Conservation (phyloP, 2,329 filamentous ascomycete genomes). For the Fonsecaea pedrosoi region DNA sequence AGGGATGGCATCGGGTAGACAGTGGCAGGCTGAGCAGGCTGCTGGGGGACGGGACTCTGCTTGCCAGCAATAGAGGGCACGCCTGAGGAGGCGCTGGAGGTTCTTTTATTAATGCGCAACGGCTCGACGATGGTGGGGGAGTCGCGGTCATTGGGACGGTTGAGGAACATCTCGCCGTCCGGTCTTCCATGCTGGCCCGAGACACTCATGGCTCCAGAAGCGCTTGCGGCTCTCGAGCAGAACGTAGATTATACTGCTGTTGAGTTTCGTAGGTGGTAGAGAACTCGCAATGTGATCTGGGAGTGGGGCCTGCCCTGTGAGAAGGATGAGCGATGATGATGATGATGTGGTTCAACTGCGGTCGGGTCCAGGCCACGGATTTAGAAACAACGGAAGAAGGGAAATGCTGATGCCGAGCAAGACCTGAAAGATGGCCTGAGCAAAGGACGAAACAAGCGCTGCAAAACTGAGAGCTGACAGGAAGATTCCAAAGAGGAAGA, state of each 20-base stretch:
- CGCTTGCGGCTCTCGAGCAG: neutral
- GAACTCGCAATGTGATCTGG: constrained; percentile 5
- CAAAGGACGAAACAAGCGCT: constrained; percentile 26
- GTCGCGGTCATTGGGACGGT: constrained; percentile 59
- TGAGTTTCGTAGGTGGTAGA: neutral
- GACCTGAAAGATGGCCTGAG: constrained; percentile 21
- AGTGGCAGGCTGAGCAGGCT: constrained; percentile 63
- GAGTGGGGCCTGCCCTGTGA: constrained; percentile 8
- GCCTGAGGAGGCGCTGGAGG: constrained; percentile 63
- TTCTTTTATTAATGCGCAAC: constrained; percentile 80
- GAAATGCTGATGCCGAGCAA: constrained; percentile 8
- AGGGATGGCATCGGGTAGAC: constrained; percentile 72
- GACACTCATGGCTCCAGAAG: constrained; percentile 50
- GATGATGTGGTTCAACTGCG: constrained; percentile 9
- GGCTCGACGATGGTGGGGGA: constrained; percentile 79
- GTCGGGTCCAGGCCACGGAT: constrained; percentile 19
- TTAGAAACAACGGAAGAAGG: constrained; percentile 14
- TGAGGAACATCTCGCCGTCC: constrained; percentile 83
- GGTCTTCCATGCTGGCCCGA: constrained; percentile 67
- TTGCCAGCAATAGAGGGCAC: constrained; percentile 46
- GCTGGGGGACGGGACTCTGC: constrained; percentile 50
- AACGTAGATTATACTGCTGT: neutral
- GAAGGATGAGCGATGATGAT: constrained; percentile 9
- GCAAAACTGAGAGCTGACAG: constrained; percentile 17
- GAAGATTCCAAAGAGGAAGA: neutral